Conservation (phyloP, 73 alveolate species). For the Paraurostyla sp. region DNA sequence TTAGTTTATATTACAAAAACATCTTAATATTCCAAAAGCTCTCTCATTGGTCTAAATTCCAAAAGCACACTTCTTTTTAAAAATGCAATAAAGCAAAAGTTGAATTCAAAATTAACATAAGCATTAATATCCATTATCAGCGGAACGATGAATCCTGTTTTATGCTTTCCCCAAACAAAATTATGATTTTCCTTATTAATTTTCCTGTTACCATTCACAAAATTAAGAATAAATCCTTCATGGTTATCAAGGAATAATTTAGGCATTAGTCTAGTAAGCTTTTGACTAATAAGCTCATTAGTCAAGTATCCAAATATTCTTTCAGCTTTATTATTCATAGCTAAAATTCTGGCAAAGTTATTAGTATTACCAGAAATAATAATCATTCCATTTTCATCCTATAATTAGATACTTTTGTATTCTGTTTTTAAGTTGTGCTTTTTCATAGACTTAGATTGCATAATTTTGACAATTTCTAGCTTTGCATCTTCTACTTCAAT, state of each 20-base stretch:
- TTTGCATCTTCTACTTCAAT: slow-evolving; percentile 65
- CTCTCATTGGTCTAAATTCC: slow-evolving; percentile 64
- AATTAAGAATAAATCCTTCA: slow-evolving; percentile 33
- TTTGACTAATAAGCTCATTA: not conserved
- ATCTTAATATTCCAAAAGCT: slow-evolving; percentile 38
- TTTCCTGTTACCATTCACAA: slow-evolving; percentile 52
- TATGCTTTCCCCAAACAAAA: slow-evolving; percentile 62
- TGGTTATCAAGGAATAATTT: slow-evolving; percentile 10
- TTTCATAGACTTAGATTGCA: slow-evolving; percentile 56
- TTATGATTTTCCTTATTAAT: slow-evolving; percentile 55
- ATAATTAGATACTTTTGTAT: slow-evolving; percentile 25
- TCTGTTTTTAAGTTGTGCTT: slow-evolving; percentile 52
- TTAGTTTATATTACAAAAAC: slow-evolving; percentile 22
- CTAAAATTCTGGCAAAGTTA: slow-evolving; percentile 46
- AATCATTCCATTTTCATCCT: slow-evolving; percentile 64
- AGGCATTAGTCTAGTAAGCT: slow-evolving; percentile 48
- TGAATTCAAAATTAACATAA: slow-evolving; percentile 57
- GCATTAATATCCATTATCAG: slow-evolving; percentile 59
- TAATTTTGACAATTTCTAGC: slow-evolving; percentile 58
- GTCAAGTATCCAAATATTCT: slow-evolving; percentile 50
- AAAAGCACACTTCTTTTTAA: slow-evolving; percentile 41
- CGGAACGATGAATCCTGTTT: slow-evolving; percentile 44
- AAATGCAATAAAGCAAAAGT: slow-evolving; percentile 63
- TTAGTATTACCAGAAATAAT: slow-evolving; percentile 52
- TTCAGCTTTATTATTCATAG: slow-evolving; percentile 62